Base-by-base conservation (phyloP, 2,329 filamentous ascomycete genomes). In the Penicillium italicum region DNA sequence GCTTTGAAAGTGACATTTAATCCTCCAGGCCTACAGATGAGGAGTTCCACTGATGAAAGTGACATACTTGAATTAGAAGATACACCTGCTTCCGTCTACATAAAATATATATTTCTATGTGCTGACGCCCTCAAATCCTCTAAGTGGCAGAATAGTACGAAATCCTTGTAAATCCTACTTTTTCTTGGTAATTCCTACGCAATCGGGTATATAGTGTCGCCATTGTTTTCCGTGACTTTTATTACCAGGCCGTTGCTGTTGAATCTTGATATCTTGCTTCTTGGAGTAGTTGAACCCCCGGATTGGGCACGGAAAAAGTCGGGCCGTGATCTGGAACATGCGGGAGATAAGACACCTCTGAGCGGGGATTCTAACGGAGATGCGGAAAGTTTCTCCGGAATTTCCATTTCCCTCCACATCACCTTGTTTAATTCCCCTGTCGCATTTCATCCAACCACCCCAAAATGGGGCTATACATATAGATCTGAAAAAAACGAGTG, bases 381-480 rank as follows among this genome's bases (percentile, higher is more conserved):
- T 48, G 31, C 57, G 61, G 59, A 62, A 59, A 50, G 62, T 64
- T 63, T 64, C 62, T 64, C 62, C 62, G 36, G 28, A 40, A 53
- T 57, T 50, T 49, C 57, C 46, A 26, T 34, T 22, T 33, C 49
- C 47, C 46, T 46, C 51, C 37, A 49, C 37, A 26, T 22, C 22
- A 42, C 34, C 46, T 41, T 50, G 52, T 7, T 52, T 38, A 42
- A 40, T 56, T 50, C 37, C 33, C 53, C 48, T 37, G 20, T 22
- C 14, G 30, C 53, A 20, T 16, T 37, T 53, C 22, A 33, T 36
- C 40, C n/a, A 45, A 50, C 28, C 18, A 49, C 51, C 52, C 38
- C 33, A 55, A 50, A 37, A 55, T 52, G 41, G 51, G 41, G 50
- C 53, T 58, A 57, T 53, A 50, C 56, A 54, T 46, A 43, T 11